phyloP scores from a whole-genome alignment of 169 alveolate species.

The Nephromyces sp. region DNA sequence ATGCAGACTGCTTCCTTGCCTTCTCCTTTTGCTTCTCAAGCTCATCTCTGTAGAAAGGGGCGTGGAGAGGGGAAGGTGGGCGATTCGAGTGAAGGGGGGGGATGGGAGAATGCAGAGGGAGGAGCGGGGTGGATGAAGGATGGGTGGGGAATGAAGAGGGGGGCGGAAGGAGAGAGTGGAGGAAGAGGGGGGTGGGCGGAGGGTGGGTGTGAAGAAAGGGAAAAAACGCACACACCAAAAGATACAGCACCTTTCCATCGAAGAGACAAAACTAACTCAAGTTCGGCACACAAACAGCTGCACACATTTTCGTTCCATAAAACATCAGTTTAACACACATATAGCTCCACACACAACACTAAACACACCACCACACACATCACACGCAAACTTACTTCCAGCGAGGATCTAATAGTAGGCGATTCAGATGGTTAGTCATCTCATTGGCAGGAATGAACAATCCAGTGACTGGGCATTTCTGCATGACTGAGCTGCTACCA shows the following conservation, averaged over 20 bases:
- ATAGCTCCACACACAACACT: background rate
- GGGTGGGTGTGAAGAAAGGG: too few species aligned
- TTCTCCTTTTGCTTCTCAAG: background rate
- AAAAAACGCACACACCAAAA: too few species aligned
- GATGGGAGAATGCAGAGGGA: too few species aligned
- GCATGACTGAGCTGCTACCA: constrained; percentile 50
- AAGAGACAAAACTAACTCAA: background rate
- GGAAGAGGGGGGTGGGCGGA: too few species aligned
- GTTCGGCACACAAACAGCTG: background rate
- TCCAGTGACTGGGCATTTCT: constrained; percentile 89
- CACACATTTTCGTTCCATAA: background rate
- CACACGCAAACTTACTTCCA: constrained; percentile 75
- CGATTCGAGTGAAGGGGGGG: too few species aligned
- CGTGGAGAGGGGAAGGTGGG: too few species aligned
- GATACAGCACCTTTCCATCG: too few species aligned
- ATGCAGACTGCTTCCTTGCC: background rate
- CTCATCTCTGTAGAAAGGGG: background rate
- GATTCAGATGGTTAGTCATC: constrained; percentile 83
- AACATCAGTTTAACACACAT: background rate
- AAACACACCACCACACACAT: background rate
- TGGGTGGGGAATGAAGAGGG: too few species aligned
- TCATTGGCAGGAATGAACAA: constrained; percentile 79
- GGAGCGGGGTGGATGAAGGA: too few species aligned
- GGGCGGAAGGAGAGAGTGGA: too few species aligned
- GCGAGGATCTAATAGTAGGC: constrained; percentile 88